Percentiles rank a stretch among this genome's conserved stretches.
Evolutionary conservation across 2,329 filamentous ascomycete genomes (phyloP).

Genomic region (Clathrospora elynae): DNA sequence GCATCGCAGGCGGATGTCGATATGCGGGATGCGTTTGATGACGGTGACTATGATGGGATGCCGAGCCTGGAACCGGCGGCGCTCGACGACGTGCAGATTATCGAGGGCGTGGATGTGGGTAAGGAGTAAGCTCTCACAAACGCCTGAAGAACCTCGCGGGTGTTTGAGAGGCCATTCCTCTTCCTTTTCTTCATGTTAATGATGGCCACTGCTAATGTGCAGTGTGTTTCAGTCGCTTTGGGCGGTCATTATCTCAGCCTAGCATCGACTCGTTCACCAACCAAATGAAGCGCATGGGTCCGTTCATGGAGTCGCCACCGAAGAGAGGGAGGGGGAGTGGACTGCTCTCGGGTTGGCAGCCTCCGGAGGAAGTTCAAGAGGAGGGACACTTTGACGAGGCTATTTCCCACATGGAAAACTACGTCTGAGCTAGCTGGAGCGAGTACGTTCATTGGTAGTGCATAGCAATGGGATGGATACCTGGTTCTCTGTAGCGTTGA

Average conservation of each 20-base stretch:
- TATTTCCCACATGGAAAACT: not conserved
- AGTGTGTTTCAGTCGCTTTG: not conserved
- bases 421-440: constrained; percentile 2
- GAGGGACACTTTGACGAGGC: not conserved
- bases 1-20: constrained; percentile 2
- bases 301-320: not conserved
- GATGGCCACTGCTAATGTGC: constrained; percentile 3
- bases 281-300: constrained; percentile 2
- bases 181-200: not conserved
- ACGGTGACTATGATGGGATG: constrained; percentile 16
- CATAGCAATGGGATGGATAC: not conserved
- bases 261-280: not conserved
- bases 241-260: not conserved
- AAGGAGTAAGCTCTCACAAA: constrained; percentile 33
- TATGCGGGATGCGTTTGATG: constrained; percentile 22
- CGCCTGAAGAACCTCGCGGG: too few relatives aligned
- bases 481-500: not conserved
- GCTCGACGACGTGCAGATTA: constrained; percentile 24
- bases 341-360: too few relatives aligned
- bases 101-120: constrained; percentile 38
- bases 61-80: constrained; percentile 11
- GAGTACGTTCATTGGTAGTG: constrained; percentile 2
- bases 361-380: not conserved
- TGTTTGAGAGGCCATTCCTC: constrained; percentile 1
- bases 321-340: not conserved